A percentile compares a stretch with the other conserved stretches of the same genome.
Evolutionary conservation across 2,329 filamentous ascomycete species (phyloP).

Genomic region (Talaromyces amestolkiae): DNA sequence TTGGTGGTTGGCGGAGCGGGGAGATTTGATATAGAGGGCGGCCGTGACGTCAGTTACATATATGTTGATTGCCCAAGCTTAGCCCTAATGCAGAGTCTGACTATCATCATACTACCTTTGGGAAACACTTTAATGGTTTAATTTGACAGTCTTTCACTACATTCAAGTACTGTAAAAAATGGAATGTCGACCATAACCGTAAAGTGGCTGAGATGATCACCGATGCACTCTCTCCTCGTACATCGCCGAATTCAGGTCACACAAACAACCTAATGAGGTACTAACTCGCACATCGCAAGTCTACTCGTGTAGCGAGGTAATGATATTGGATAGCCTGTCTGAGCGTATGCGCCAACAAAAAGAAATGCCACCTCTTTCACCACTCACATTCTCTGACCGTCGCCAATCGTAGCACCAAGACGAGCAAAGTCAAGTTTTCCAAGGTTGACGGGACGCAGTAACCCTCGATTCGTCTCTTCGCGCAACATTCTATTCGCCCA

Average conservation of each 20-base stretch:
- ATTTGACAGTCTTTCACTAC: neutral
- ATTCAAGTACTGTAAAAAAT: too few species aligned
- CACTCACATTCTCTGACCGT: neutral
- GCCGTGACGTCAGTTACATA: neutral
- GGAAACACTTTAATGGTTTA: neutral
- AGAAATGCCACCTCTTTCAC: neutral
- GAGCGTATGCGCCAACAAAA: neutral
- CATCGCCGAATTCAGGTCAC: neutral
- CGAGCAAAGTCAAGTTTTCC: neutral
- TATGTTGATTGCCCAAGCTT: too few species aligned
- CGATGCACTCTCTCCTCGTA: neutral
- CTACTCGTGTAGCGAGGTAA: too few species aligned
- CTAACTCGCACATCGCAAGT: too few species aligned
- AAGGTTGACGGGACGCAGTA: neutral
- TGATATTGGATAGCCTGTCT: neutral
- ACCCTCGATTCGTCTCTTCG: neutral
- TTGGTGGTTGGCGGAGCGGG: neutral
- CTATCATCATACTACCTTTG: neutral
- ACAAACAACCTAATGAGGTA: neutral
- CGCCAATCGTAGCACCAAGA: neutral
- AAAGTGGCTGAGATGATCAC: neutral
- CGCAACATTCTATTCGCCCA: neutral
- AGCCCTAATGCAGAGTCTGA: neutral
- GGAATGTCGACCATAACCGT: too few species aligned
- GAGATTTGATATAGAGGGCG: too few species aligned